phyloP scores from a whole-genome alignment of 352 stramenopile genomes.

The Aphanomyces cochlioides region DNA sequence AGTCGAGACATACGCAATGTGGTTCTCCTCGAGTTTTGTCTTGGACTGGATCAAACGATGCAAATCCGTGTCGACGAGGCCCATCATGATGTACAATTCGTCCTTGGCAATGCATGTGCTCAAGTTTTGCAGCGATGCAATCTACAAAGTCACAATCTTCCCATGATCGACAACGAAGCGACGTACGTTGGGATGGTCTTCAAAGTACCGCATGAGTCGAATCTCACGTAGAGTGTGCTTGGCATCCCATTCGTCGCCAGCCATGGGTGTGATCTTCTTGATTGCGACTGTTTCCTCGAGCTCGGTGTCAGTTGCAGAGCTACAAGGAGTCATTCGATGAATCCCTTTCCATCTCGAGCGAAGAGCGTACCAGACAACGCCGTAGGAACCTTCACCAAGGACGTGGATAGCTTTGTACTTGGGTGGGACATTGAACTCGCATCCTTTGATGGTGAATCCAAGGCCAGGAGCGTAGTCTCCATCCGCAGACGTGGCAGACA shows the following conservation, averaged over 20 bases:
- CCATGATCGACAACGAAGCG: not conserved
- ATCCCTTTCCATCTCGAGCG: not conserved
- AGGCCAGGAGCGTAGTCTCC: conserved; percentile 53
- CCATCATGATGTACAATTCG: conserved; percentile 95
- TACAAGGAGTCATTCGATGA: conserved; percentile 29
- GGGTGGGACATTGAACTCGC: conserved; percentile 77
- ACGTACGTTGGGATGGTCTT: conserved; percentile 81
- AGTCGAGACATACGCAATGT: conserved; percentile 49
- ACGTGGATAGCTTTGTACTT: conserved; percentile 82
- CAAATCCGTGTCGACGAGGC: conserved; percentile 92
- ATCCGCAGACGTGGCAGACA: conserved; percentile 26
- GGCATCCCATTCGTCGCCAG: conserved; percentile 80
- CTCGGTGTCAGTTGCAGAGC: conserved; percentile 63
- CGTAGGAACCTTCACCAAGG: conserved; percentile 90
- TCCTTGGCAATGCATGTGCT: conserved; percentile 85
- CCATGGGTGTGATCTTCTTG: conserved; percentile 93
- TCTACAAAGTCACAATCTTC: conserved; percentile 36
- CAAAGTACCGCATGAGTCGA: conserved; percentile 87
- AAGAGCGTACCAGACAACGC: conserved; percentile 76
- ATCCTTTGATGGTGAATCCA: conserved; percentile 77
- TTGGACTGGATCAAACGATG: conserved; percentile 87
- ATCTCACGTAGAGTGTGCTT: conserved; percentile 91
- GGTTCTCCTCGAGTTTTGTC: conserved; percentile 77
- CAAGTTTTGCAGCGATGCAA: conserved; percentile 72
- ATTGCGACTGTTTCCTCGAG: conserved; percentile 85